Evolutionary conservation across 768 basidiomycete species (phyloP).

Genomic region (Hemileccinum impolitum): DNA sequence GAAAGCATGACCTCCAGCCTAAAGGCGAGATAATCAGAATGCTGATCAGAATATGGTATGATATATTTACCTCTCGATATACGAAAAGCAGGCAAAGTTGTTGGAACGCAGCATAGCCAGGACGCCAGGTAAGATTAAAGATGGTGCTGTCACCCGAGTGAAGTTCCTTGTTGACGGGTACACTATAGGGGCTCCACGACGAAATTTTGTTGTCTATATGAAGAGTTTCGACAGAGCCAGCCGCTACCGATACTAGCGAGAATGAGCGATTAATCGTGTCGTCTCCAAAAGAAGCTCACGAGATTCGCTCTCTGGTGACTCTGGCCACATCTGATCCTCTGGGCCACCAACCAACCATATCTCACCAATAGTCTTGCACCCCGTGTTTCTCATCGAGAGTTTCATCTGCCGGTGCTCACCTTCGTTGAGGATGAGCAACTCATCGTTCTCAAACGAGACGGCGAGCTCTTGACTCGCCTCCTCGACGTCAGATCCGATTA

Average conservation of each 20-base stretch:
- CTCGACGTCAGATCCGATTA: conserved; percentile 59
- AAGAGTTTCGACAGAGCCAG: conserved; percentile 36
- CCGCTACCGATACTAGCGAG: conserved; percentile 11
- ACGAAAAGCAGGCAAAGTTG: conserved; percentile 62
- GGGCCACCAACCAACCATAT: conserved; percentile 65
- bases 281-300: conserved; percentile 13
- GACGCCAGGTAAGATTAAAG: conserved; percentile 54
- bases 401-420: conserved; percentile 62
- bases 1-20: conserved; percentile 53
- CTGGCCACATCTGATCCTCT: conserved; percentile 63
- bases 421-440: conserved; percentile 51
- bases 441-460: conserved; percentile 53
- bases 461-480: conserved; percentile 62
- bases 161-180: conserved; percentile 42
- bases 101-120: conserved; percentile 42
- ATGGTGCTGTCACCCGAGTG: conserved; percentile 47
- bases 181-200: conserved; percentile 41
- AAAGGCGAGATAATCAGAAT: conserved; percentile 2
- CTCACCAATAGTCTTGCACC: conserved; percentile 56
- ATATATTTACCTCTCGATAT: conserved; percentile 53
- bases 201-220: conserved; percentile 52
- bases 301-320: conserved; percentile 18
- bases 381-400: conserved; percentile 66
- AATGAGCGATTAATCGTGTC: conserved; percentile 4
- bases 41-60: background rate